Evolutionary conservation across 371 early-diverging fungal genomes (phyloP), one percentile per base, ranked within the genome.

Genomic region (Rhizomucor pusillus): DNA sequence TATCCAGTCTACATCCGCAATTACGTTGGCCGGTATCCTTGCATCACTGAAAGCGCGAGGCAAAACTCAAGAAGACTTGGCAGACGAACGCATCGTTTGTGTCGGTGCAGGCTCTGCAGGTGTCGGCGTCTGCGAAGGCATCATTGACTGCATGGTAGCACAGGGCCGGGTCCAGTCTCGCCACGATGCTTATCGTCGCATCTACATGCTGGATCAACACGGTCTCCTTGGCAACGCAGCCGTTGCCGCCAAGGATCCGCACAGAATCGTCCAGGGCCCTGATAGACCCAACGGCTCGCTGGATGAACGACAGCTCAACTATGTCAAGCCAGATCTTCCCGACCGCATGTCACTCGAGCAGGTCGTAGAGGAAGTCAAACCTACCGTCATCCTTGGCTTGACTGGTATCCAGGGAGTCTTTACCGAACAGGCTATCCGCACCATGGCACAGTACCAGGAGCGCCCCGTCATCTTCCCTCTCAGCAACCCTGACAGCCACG

Each of bases 51-150:
- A 82, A 54, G 81, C 80, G 11, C 75, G 83, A 54, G 66, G 77
- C 0, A 41, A 41, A 13, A 43, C 67, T 20, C 73, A 74, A 48
- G 77, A 83, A 7, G 63, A 64, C 11, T 47, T 77, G 14, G 48
- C 57, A 6, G 48, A 73, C 37, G 78, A 77, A 47, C 74, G 78
- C 16, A 80, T 86, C 34, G 61, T 87, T 11, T 85, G 84, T 59
- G 81, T 84, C 20, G 87, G 87, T 19, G 84, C 87, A n/a, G 87
- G 87, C 4, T 78, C 81, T 33, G 84, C 87, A 12, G 87, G 85
- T 52, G 82, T 85, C 5, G 87, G 87, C 66, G 83, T 85, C 1
- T 82, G 85, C 56, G 84, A 84, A 60, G 82, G 83, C 43, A 85
- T 82, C 41, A 57, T 81, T 37, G 82, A 82, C 59, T 75, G 77